A percentile compares a stretch with the other conserved stretches of the same genome.
phyloP scores from a whole-genome alignment of 306 rosid species.

The Neltuma alba region DNA sequence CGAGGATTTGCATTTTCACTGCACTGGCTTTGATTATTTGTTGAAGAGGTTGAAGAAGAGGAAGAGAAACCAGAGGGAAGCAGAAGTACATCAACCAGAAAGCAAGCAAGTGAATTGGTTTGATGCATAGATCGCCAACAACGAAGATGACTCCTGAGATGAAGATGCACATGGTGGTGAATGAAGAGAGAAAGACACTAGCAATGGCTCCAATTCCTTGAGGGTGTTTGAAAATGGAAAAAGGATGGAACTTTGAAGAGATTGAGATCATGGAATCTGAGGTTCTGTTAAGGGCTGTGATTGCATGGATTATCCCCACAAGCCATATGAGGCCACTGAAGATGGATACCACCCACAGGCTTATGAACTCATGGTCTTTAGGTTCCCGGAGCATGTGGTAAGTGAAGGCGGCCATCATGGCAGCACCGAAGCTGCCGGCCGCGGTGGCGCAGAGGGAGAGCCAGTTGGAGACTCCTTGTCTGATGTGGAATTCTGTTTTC shows the following conservation, averaged over 20 bases:
- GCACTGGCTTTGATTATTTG: conserved; percentile 46
- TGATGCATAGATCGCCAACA: conserved; percentile 68
- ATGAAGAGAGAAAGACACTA: conserved; percentile 59
- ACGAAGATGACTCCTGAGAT: conserved; percentile 57
- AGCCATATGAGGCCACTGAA: conserved; percentile 79
- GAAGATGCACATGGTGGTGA: conserved; percentile 70
- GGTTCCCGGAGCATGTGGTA: conserved; percentile 69
- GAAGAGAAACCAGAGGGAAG: conserved; percentile 62
- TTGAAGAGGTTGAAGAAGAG: conserved; percentile 61
- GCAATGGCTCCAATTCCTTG: conserved; percentile 58
- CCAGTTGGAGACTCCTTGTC: conserved; percentile 45
- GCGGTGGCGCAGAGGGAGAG: conserved; percentile 57
- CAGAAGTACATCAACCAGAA: conserved; percentile 76
- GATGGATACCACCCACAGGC: conserved; percentile 80
- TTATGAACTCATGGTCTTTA: conserved; percentile 36
- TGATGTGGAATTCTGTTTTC: conserved; percentile 26
- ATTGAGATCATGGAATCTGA: conserved; percentile 2
- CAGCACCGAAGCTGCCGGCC: conserved; percentile 55
- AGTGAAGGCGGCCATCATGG: conserved; percentile 58
- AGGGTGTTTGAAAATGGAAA: conserved; percentile 57
- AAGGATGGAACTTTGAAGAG: conserved; percentile 34
- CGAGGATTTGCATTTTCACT: conserved; percentile 69
- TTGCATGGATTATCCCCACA: conserved; percentile 58
- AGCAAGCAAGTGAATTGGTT: conserved; percentile 53
- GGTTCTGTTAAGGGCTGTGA: conserved; percentile 43